Evolutionary conservation across 768 basidiomycete genomes (phyloP).

Genomic region (Dendrothele bispora): DNA sequence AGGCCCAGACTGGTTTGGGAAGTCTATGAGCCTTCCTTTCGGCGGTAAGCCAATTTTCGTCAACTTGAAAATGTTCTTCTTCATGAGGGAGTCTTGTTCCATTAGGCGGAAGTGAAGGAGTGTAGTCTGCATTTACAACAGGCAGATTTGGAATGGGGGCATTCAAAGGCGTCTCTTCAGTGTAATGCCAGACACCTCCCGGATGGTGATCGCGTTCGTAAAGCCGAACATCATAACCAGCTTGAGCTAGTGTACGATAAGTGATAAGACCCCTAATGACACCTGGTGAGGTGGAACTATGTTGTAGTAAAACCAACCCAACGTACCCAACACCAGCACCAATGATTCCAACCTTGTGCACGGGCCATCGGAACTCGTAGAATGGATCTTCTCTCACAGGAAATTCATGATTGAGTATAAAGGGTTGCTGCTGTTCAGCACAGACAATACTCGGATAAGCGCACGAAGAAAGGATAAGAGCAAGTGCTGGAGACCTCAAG

Average conservation of each 20-base stretch:
- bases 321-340: slow-evolving; percentile 41
- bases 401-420: no score
- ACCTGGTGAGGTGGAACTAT: background rate
- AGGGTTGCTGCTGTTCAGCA: no score
- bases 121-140: slow-evolving; percentile 31
- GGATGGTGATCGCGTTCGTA: slow-evolving; percentile 39
- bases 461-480: no score
- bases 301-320: background rate
- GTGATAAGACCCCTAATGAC: slow-evolving; percentile 33
- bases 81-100: slow-evolving; percentile 27
- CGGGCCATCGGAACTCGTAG: slow-evolving; percentile 37
- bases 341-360: slow-evolving; percentile 38
- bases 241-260: slow-evolving; percentile 33
- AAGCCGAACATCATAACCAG: slow-evolving; percentile 29
- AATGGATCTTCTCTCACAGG: slow-evolving; percentile 1
- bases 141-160: slow-evolving; percentile 36
- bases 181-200: slow-evolving; percentile 44
- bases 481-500: no score
- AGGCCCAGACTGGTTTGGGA: slow-evolving; percentile 38
- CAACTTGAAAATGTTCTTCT: slow-evolving; percentile 20
- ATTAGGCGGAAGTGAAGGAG: slow-evolving; percentile 35
- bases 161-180: slow-evolving; percentile 33
- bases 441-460: no score
- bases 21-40: slow-evolving; percentile 29
- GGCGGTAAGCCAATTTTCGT: slow-evolving; percentile 13